phyloP scores from a whole-genome alignment of 2,329 filamentous ascomycete species.

The Lecanicillium sp. region DNA sequence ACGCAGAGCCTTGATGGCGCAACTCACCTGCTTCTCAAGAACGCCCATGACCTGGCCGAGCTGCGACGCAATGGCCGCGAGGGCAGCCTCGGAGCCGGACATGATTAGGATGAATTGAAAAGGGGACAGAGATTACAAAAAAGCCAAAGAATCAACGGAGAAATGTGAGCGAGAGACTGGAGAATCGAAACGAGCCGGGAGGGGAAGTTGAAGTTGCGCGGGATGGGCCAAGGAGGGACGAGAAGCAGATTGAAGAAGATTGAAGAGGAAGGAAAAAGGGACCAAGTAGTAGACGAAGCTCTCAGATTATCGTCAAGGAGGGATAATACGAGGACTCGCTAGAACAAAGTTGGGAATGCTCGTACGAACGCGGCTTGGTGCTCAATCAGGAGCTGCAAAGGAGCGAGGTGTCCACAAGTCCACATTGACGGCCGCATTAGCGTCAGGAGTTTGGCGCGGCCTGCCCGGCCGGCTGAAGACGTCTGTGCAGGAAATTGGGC shows the following conservation, averaged over 20 bases:
- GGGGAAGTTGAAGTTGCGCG: too few species aligned
- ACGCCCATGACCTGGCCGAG: constrained; percentile 9
- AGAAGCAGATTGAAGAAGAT: too few species aligned
- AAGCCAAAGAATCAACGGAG: too few species aligned
- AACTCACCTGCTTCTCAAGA: constrained; percentile 10
- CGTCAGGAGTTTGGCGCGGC: neutral
- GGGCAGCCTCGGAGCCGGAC: constrained; percentile 7
- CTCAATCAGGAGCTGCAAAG: constrained; percentile 7
- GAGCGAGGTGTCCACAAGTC: constrained; percentile 6
- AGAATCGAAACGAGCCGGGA: constrained; percentile 4
- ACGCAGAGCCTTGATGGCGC: neutral
- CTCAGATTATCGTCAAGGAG: constrained; percentile 4
- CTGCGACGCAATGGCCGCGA: constrained; percentile 9
- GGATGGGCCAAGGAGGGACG: neutral
- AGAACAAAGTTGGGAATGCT: constrained; percentile 2
- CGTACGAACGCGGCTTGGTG: neutral
- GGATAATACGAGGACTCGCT: constrained; percentile 5
- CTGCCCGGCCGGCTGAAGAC: neutral
- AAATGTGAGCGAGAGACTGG: constrained; percentile 7
- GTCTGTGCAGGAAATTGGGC: too few species aligned
- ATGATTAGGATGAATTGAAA: constrained; percentile 4
- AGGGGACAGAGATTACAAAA: constrained; percentile 5
- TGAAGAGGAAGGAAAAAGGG: too few species aligned
- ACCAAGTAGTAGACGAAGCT: too few species aligned
- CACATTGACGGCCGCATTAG: constrained; percentile 2